These are phyloP conservation scores for Aureobasidium sp. DNA, from an alignment of 2,329 filamentous ascomycete genomes.

Conservation along the genomic window DNA sequence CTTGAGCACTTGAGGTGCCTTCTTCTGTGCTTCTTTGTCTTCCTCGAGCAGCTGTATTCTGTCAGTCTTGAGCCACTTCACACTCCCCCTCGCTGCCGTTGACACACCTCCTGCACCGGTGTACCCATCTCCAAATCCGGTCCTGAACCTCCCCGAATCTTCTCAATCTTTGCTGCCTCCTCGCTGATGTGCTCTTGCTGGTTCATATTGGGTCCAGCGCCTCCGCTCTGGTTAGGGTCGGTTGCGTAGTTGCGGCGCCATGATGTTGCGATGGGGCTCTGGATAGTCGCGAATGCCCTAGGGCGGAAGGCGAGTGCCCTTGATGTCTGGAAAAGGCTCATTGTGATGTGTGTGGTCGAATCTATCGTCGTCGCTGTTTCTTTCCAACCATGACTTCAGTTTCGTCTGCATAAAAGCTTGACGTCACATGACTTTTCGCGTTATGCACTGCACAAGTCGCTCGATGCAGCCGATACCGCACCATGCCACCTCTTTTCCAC, in stretches of 20 bases:
- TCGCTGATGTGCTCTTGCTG: constrained; percentile 53
- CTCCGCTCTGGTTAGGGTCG: constrained; percentile 8
- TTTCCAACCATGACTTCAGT: neutral
- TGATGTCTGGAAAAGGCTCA: constrained; percentile 9
- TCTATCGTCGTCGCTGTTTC: neutral
- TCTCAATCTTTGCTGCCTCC: constrained; percentile 52
- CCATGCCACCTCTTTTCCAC: no score
- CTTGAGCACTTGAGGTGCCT: constrained; percentile 59
- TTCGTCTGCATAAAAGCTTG: no score
- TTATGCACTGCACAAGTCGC: no score
- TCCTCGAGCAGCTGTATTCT: constrained; percentile 50
- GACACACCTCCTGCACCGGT: constrained; percentile 54
- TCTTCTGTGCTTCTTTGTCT: constrained; percentile 52
- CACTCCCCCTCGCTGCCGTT: neutral
- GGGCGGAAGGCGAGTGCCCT: constrained; percentile 10
- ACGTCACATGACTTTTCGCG: no score
- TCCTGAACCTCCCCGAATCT: constrained; percentile 47
- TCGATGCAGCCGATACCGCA: no score
- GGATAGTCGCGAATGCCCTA: neutral
- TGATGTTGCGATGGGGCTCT: constrained; percentile 8
- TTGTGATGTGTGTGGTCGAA: neutral
- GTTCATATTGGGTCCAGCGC: constrained; percentile 42
- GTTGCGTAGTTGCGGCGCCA: constrained; percentile 8
- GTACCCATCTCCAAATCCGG: constrained; percentile 59
- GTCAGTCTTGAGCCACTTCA: neutral